Percentiles rank a stretch among this genome's conserved stretches.
Evolutionary conservation across 1,139 yeast species (phyloP).

Genomic region (Wickerhamomyces sp.): DNA sequence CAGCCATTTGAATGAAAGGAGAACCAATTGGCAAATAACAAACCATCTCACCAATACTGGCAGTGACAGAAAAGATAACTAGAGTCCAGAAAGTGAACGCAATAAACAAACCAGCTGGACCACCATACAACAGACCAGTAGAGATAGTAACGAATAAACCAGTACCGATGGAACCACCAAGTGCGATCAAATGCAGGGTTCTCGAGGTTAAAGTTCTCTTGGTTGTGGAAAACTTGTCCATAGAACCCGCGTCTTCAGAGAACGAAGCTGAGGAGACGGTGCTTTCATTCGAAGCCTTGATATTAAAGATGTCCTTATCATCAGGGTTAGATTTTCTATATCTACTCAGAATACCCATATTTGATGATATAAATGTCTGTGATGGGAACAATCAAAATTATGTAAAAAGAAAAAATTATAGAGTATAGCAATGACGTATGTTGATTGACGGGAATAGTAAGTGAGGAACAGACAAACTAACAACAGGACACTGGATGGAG

Average conservation of each 20-base stretch:
- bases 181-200: constrained; percentile 38
- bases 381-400: too few species aligned
- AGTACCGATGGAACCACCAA: constrained; percentile 83
- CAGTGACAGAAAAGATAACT: constrained; percentile 60
- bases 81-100: constrained; percentile 48
- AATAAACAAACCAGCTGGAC: constrained; percentile 64
- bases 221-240: background rate
- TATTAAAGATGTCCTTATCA: too few species aligned
- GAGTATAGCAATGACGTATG: too few species aligned
- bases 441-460: too few species aligned
- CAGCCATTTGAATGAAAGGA: constrained; percentile 47
- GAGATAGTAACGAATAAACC: constrained; percentile 68
- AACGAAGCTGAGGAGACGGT: too few species aligned
- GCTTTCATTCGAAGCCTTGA: too few species aligned
- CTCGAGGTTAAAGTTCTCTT: background rate
- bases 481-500: too few species aligned
- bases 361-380: too few species aligned
- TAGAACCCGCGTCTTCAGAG: constrained; percentile 7
- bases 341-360: too few species aligned
- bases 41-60: constrained; percentile 76
- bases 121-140: constrained; percentile 56
- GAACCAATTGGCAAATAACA: constrained; percentile 67
- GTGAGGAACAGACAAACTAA: too few species aligned
- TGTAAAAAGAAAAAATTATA: too few species aligned
- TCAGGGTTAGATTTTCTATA: too few species aligned